These are phyloP conservation scores for Boletus reticuloceps DNA, from an alignment of 768 basidiomycete genomes.

Conservation along the genomic window DNA sequence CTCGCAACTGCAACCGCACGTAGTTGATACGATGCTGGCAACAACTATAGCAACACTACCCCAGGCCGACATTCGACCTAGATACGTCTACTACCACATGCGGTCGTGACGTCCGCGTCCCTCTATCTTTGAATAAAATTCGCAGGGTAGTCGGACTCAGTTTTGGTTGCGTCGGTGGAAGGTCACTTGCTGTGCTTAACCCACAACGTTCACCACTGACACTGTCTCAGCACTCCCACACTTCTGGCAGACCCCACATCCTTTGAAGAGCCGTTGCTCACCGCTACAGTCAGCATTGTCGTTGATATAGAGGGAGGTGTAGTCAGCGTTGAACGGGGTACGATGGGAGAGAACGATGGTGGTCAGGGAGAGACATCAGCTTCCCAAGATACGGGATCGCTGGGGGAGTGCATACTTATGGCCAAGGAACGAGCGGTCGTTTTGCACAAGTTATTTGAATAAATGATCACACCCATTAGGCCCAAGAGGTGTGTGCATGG, in stretches of 20 bases:
- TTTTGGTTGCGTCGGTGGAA: constrained; percentile 26
- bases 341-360: constrained; percentile 18
- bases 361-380: constrained; percentile 7
- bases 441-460: constrained; percentile 24
- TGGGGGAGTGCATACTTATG: constrained; percentile 17
- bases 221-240: constrained; percentile 33
- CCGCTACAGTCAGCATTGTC: constrained; percentile 64
- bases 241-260: constrained; percentile 82
- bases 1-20: constrained; percentile 38
- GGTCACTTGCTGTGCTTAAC: constrained; percentile 1
- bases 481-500: not conserved
- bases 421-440: constrained; percentile 23
- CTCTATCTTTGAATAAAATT: constrained; percentile 42
- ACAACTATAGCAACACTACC: constrained; percentile 58
- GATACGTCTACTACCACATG: constrained; percentile 65
- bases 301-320: constrained; percentile 40
- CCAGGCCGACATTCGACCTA: constrained; percentile 64
- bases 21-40: not conserved
- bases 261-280: constrained; percentile 87
- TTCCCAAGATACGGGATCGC: not conserved
- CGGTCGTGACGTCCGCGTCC: constrained; percentile 44
- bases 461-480: not conserved
- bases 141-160: constrained; percentile 20
- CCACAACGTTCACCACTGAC: not conserved
- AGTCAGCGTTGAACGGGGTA: constrained; percentile 22